Base-by-base conservation (phyloP, 345 rosid species). In the Alliaria petiolata region DNA sequence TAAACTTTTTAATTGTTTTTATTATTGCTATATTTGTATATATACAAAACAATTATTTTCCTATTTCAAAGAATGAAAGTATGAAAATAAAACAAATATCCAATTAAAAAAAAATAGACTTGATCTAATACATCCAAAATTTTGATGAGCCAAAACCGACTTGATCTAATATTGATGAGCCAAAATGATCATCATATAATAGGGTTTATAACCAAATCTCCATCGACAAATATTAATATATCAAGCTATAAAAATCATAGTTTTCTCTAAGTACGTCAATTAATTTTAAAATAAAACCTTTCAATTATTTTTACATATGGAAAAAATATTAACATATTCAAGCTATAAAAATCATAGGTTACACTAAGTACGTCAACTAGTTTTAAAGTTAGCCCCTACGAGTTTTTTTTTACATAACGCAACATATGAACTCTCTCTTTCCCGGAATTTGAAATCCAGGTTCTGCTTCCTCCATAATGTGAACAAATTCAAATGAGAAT, bases 401-500 rank as follows among this genome's bases (percentile, higher is more conserved):
- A 65, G 45, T 34, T 8, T 45, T n/a, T n/a, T n/a, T n/a, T 22
- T 34, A 49, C 22, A 34, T 38, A 73, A 43, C 10, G 39, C 55
- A 57, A 46, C 25, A 12, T 28, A 55, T 42, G 38, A 65, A 56
- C 19, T n/a, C n/a, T 56, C 16, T 49, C 25, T 40, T 22, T 43
- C 15, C 6, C 4, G 55, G 49, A 67, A 67, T 63, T 43, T 40
- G 54, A 67, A 50, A 61, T 30, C 49, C n/a, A 47, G 33, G 65
- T 43, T 33, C 45, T 57, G 40, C 39, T 51, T 5, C 42, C 73
- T 75, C 68, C 50, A 75, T 67, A 51, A 60, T 75, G 74, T 67
- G 69, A 75, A 67, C 73, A 75, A 75, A 67, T 67, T 75, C 57
- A 67, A 67, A 67, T 61, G 26, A 43, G 64, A 67, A 51, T 75